These are phyloP conservation scores for Hippophae tibetana DNA, from an alignment of 306 rosid genomes.

Conservation along the genomic window DNA sequence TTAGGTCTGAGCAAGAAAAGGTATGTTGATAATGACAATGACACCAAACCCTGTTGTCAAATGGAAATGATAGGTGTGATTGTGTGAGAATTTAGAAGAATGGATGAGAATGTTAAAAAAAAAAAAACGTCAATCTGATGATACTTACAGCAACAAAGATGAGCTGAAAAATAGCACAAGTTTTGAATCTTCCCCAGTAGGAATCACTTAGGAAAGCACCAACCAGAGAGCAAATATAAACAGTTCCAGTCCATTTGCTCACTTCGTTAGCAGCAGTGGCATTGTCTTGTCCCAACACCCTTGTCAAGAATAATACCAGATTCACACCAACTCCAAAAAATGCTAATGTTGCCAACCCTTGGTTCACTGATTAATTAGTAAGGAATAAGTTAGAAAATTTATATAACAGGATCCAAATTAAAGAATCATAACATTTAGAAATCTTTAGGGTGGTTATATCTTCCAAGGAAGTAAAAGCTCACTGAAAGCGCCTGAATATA, in stretches of 20 bases:
- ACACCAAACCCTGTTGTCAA: constrained; percentile 55
- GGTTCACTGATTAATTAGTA: constrained; percentile 62
- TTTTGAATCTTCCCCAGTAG: constrained; percentile 90
- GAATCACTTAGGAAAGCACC: constrained; percentile 96
- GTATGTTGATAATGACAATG: constrained; percentile 63
- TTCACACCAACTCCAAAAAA: constrained; percentile 93
- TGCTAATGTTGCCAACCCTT: constrained; percentile 83
- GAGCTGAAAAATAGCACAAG: constrained; percentile 74
- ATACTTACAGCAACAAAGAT: constrained; percentile 77
- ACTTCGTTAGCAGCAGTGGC: constrained; percentile 87
- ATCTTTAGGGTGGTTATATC: neutral
- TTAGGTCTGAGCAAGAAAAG: constrained; percentile 70
- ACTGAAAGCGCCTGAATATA: too few species aligned
- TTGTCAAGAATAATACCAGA: constrained; percentile 76
- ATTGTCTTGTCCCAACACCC: constrained; percentile 70
- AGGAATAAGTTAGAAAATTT: constrained; percentile 22
- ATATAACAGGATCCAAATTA: too few species aligned
- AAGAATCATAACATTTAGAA: neutral
- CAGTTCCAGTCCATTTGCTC: constrained; percentile 97
- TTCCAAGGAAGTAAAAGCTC: neutral
- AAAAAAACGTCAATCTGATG: neutral
- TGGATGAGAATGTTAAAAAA: too few species aligned
- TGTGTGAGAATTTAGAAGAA: too few species aligned
- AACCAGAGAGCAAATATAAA: constrained; percentile 84
- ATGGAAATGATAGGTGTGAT: neutral